phyloP scores from a whole-genome alignment of 257 asterid genomes.

The Anisodus acutangulus region DNA sequence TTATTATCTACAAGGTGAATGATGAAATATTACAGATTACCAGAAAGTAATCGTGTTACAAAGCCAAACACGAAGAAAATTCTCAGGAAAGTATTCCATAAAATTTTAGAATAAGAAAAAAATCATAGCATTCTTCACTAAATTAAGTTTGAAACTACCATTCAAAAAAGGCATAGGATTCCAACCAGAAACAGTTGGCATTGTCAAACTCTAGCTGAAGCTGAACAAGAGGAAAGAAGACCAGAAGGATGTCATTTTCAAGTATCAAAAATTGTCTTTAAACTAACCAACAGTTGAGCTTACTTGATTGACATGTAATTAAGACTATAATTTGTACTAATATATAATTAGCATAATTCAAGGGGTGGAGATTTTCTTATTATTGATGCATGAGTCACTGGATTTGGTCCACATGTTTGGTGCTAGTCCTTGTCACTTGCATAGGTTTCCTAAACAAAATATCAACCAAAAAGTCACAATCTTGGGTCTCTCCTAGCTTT shows the following conservation, averaged over 20 bases:
- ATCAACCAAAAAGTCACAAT: background rate
- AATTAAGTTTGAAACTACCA: background rate
- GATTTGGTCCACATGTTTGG: conserved; percentile 24
- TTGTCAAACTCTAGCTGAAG: background rate
- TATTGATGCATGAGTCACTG: background rate
- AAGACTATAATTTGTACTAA: background rate
- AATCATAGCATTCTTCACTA: background rate
- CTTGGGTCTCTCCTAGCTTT: background rate
- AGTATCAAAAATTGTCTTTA: background rate
- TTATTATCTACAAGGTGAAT: background rate
- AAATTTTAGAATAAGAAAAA: too few species aligned
- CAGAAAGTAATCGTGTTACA: too few species aligned
- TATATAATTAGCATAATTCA: background rate
- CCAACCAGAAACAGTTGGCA: background rate
- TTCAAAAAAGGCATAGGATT: background rate
- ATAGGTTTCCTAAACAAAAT: background rate
- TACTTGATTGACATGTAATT: conserved; percentile 11
- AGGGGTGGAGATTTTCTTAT: background rate
- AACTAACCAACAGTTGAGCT: conserved; percentile 10
- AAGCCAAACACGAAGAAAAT: too few species aligned
- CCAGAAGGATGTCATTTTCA: background rate
- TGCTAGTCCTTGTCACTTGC: background rate
- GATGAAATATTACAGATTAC: too few species aligned
- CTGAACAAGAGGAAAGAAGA: background rate
- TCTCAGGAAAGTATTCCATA: too few species aligned